Base-by-base conservation (phyloP, 2,329 filamentous ascomycete species). In the Trichoderma sp. region DNA sequence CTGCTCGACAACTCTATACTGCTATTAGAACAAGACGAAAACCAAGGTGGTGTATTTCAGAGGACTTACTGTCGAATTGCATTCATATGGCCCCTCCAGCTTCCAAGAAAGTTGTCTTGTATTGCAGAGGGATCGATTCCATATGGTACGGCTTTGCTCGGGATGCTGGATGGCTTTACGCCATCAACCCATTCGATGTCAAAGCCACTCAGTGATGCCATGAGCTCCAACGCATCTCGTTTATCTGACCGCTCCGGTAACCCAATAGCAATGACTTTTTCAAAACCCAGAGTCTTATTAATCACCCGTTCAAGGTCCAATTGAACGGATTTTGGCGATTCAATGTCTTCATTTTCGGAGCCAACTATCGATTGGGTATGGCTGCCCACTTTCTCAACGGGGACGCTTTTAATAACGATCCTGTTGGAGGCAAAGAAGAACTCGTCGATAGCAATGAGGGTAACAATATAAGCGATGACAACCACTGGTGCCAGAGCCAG, bases 191-290 rank as follows among this genome's bases (percentile, higher is more conserved):
- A 88, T 3, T 83, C 82, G 34, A 88, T 75, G 0, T 81, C 75
- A 12, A 88, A 76, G 8, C 80, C 82, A 20, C 80, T 86, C 6
- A 85, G 79, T 0, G 82, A 81, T 3, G 84, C 84, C 4, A 84
- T 83, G 6, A 87, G 77, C 1, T 81, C 78, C 76, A 88, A 81
- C 1, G 83, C 80, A 79, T 88, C 85, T 36, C 84, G 81, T 9
- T 85, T 82, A 73, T 88, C 87, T 30, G 81, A 84, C 4, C 87
- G 79, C 50, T 81, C 80, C 1, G 84, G 83, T 2, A 88, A 81
- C 39, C 85, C 87, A 62, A 88, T 81, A 9, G 85, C 84, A 72
- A 87, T 83, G 34, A 88, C 84, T 70, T 85, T 82, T 50, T 85
- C 79, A 72, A 88, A 88, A 11, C 64, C 64, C 64, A 57, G 30